Base-by-base conservation (phyloP, 2,329 filamentous ascomycete species). In the Hypoxylon rubiginosum region DNA sequence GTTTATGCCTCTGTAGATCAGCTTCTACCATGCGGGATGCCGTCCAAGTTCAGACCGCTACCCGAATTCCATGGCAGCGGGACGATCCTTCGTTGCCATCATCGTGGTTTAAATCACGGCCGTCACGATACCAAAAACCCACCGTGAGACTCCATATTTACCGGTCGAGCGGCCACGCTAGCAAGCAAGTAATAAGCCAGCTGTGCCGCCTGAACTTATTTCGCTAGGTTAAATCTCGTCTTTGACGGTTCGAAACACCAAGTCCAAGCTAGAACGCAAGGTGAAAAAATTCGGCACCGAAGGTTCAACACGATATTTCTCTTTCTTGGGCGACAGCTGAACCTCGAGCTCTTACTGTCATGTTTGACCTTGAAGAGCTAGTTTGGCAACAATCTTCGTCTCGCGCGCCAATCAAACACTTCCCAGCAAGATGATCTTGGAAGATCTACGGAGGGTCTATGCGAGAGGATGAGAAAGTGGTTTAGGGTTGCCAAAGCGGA, bases 171-270 rank as follows among this genome's bases (percentile, higher is more conserved):
- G 58, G 57, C 26, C 49, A 28, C 49, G 50, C 59, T 63, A 62
- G 52, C 36, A 64, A 62, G 52, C 36, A 64, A 58, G 49, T 55
- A 56, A 45, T 24, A 58, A 65, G 19, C 41, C 48, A 66, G 39
- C 39, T 53, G 24, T 55, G n/a, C 39, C 46, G 41, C 49, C 41
- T 28, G 46, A 34, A 55, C 34, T 59, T 57, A 51, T n/a, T 55
- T 66, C 58, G 52, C 66, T 66, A 66, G 54, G 54, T 58, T 57
- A 66, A 62, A 63, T 62, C 48, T 58, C 39, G 43, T 36, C 41
- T 19, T 50, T 11, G 10, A 58, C 54, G 32, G 54, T 24, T 63
- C 28, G 39, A 53, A 36, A 46, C 39, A 43, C 53, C 45, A 53
- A 65, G 45, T 61, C 39, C 4, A 56, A 56, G 19, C 55, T 63